Evolutionary conservation across 345 rosid genomes (phyloP).

Genomic region (Linum usitatissimum): DNA sequence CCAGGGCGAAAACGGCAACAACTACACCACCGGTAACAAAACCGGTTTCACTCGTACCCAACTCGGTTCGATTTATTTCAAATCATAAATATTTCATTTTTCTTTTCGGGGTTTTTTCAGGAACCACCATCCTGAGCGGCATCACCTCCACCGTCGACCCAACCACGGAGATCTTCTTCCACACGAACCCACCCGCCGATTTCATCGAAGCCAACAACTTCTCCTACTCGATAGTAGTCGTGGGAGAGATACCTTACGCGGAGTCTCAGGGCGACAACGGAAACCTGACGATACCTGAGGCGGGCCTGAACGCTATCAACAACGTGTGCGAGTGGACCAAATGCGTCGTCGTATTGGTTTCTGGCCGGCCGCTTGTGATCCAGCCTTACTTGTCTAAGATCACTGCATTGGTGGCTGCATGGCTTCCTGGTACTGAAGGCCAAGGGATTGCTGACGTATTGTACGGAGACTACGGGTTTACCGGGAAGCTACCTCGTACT

Average conservation of each 20-base stretch:
- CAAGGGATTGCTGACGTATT: not conserved
- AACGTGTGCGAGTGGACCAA: not conserved
- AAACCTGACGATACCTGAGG: conserved; percentile 1
- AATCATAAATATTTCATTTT: too few species aligned
- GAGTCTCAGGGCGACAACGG: not conserved
- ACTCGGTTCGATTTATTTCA: too few species aligned
- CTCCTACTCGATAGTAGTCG: not conserved
- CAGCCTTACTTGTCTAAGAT: not conserved
- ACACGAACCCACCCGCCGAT: not conserved
- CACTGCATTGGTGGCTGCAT: not conserved
- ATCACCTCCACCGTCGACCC: conserved; percentile 4
- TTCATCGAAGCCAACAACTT: conserved; percentile 3
- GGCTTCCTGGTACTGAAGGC: conserved; percentile 4
- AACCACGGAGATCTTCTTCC: not conserved
- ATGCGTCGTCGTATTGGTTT: not conserved
- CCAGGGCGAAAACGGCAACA: not conserved
- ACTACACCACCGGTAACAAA: not conserved
- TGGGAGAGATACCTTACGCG: not conserved
- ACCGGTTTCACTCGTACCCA: too few species aligned
- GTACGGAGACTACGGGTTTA: conserved; percentile 1
- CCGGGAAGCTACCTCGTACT: conserved; percentile 3
- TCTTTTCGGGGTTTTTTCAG: too few species aligned
- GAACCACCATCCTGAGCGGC: conserved; percentile 4
- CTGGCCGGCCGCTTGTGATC: conserved; percentile 1
- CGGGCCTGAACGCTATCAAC: not conserved